Evolutionary conservation across 176 grass and related monocot species (phyloP).

Genomic region (Thinopyrum elongatum): DNA sequence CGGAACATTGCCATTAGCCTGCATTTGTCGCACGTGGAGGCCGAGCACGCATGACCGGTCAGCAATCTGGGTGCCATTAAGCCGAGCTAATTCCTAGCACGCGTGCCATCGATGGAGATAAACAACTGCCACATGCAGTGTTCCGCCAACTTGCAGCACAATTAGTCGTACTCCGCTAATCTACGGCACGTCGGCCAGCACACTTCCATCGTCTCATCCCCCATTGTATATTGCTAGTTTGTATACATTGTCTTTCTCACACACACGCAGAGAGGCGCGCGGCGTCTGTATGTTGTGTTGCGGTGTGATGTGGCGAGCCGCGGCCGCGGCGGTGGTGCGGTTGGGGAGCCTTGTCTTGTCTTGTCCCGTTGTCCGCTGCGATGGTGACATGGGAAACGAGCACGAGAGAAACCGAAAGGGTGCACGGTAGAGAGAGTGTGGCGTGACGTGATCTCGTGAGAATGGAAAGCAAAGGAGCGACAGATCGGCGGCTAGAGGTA

Average conservation of each 20-base stretch:
- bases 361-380: background rate
- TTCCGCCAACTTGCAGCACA: no score
- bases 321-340: slow-evolving; percentile 23
- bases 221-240: background rate
- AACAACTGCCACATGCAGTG: background rate
- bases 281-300: background rate
- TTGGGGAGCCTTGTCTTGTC: slow-evolving; percentile 13
- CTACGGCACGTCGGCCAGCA: background rate
- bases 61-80: slow-evolving; percentile 10
- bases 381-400: background rate
- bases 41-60: background rate
- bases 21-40: background rate
- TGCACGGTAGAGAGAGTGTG: background rate
- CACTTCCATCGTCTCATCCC: background rate
- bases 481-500: background rate
- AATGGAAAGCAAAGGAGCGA: background rate
- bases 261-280: background rate
- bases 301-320: slow-evolving; percentile 32
- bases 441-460: background rate
- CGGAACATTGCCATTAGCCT: background rate
- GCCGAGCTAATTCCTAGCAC: background rate
- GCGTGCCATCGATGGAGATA: slow-evolving; percentile 13
- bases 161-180: background rate
- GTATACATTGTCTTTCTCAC: background rate
- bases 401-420: slow-evolving; percentile 18